phyloP scores from a whole-genome alignment of 2,329 filamentous ascomycete species.

The Colletotrichum viniferum region DNA sequence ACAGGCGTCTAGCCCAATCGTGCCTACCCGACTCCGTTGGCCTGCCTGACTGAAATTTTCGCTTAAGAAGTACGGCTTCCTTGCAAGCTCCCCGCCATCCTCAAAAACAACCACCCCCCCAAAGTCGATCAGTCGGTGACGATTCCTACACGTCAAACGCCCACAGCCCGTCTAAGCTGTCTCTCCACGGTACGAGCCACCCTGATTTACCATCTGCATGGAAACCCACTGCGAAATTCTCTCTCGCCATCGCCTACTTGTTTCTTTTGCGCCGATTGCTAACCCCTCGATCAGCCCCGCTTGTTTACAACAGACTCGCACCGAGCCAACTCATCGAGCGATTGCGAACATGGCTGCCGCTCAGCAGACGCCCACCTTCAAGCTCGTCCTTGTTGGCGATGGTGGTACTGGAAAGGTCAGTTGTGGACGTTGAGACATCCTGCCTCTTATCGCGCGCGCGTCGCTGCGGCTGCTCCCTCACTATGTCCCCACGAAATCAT shows the following conservation, averaged over 20 bases:
- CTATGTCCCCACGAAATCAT: background rate
- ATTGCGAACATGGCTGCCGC: conserved; percentile 69
- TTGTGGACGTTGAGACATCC: background rate
- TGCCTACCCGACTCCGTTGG: conserved; percentile 21
- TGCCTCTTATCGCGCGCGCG: background rate
- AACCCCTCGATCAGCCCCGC: conserved; percentile 35
- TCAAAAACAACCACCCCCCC: conserved; percentile 40
- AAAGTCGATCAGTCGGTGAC: conserved; percentile 40
- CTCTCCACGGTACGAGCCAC: background rate
- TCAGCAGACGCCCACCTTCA: conserved; percentile 80
- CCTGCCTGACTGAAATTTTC: conserved; percentile 46
- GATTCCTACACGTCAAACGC: conserved; percentile 35
- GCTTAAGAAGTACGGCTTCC: conserved; percentile 35
- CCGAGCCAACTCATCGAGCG: conserved; percentile 23
- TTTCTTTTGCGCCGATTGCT: conserved; percentile 11
- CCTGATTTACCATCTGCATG: background rate
- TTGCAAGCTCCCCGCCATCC: conserved; percentile 45
- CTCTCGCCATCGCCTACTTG: conserved; percentile 5
- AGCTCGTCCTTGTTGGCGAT: conserved; percentile 99
- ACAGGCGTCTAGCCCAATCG: conserved; percentile 17
- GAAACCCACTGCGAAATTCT: conserved; percentile 14
- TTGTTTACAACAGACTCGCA: conserved; percentile 49
- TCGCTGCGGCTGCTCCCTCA: background rate
- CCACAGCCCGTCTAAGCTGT: background rate
- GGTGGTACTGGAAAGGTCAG: conserved; percentile 97